Percentiles rank a stretch among this genome's conserved stretches.
Evolutionary conservation across 2,329 filamentous ascomycete species (phyloP).

Genomic region (Diaporthe citriasiana): DNA sequence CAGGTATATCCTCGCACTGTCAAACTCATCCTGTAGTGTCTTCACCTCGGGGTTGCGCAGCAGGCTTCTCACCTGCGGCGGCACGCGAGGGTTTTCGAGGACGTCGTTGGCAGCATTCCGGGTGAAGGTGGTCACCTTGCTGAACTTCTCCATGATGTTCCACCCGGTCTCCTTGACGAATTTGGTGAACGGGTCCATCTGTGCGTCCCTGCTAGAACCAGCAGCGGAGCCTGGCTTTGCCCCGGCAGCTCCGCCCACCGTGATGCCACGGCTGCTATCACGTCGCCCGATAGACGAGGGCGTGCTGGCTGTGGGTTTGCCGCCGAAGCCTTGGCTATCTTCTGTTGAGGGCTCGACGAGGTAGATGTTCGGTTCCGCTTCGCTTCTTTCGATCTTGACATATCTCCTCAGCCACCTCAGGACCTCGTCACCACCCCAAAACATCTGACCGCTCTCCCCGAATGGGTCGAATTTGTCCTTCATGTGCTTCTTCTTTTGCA

Average conservation of each 20-base stretch:
- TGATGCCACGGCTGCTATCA: slow-evolving; percentile 53
- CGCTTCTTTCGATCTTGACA: slow-evolving; percentile 84
- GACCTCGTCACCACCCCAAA: slow-evolving; percentile 98
- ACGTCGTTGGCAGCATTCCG: slow-evolving; percentile 92
- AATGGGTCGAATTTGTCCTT: slow-evolving; percentile 93
- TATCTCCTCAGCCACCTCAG: slow-evolving; percentile 91
- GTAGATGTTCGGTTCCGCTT: slow-evolving; percentile 90
- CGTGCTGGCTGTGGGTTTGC: slow-evolving; percentile 65
- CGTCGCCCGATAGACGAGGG: slow-evolving; percentile 58
- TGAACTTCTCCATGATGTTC: slow-evolving; percentile 97
- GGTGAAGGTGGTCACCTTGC: slow-evolving; percentile 97
- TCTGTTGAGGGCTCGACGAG: slow-evolving; percentile 89
- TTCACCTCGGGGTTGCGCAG: slow-evolving; percentile 95
- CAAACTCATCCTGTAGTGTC: slow-evolving; percentile 95
- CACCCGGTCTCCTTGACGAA: slow-evolving; percentile 95
- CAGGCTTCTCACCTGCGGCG: slow-evolving; percentile 86
- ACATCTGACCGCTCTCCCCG: slow-evolving; percentile 85
- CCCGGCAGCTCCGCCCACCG: slow-evolving; percentile 53
- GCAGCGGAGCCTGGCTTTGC: slow-evolving; percentile 49
- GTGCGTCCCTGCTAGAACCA: slow-evolving; percentile 70
- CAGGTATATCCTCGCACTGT: slow-evolving; percentile 93
- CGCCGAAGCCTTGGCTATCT: slow-evolving; percentile 85
- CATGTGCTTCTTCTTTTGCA: slow-evolving; percentile 90
- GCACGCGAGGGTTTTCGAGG: slow-evolving; percentile 90
- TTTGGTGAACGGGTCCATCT: slow-evolving; percentile 94